These are phyloP conservation scores for Odontarrhena argentea DNA, from an alignment of 345 rosid genomes.

Conservation along the genomic window DNA sequence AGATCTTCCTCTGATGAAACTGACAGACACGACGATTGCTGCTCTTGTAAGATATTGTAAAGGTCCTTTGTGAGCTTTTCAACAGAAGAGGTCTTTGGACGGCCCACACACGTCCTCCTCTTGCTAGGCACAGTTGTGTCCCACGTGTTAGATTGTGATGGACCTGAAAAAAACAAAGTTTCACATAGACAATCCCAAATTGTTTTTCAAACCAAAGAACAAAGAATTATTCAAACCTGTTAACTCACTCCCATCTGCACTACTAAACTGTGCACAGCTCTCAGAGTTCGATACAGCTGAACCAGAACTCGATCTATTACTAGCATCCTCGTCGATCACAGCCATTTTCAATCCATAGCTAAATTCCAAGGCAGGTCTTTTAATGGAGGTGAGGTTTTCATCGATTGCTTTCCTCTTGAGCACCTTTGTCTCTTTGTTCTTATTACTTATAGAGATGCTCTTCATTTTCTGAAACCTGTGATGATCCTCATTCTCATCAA, in stretches of 20 bases:
- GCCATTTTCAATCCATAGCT: conserved; percentile 53
- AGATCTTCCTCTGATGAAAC: conserved; percentile 90
- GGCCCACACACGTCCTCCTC: conserved; percentile 86
- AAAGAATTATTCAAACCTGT: conserved; percentile 60
- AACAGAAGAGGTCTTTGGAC: conserved; percentile 81
- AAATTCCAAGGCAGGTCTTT: conserved; percentile 52
- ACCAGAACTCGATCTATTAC: conserved; percentile 95
- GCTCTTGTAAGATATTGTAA: conserved; percentile 86
- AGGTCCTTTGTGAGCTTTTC: conserved; percentile 94
- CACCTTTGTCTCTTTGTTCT: conserved; percentile 63
- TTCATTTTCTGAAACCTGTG: conserved; percentile 60
- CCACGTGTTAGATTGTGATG: conserved; percentile 85
- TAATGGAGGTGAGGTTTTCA: conserved; percentile 47
- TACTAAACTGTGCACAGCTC: conserved; percentile 88
- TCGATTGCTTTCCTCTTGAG: conserved; percentile 75
- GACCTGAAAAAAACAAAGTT: conserved; percentile 55
- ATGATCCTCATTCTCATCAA: conserved; percentile 56
- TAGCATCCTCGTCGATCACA: conserved; percentile 72
- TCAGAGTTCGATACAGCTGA: conserved; percentile 95
- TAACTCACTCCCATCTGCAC: conserved; percentile 85
- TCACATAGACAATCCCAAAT: conserved; percentile 21
- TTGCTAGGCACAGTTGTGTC: conserved; percentile 82
- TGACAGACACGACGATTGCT: conserved; percentile 85
- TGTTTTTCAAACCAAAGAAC: conserved; percentile 1
- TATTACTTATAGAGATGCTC: conserved; percentile 51